Base-by-base conservation (phyloP, 768 basidiomycete genomes). In the Tricholoma furcatifolium region DNA sequence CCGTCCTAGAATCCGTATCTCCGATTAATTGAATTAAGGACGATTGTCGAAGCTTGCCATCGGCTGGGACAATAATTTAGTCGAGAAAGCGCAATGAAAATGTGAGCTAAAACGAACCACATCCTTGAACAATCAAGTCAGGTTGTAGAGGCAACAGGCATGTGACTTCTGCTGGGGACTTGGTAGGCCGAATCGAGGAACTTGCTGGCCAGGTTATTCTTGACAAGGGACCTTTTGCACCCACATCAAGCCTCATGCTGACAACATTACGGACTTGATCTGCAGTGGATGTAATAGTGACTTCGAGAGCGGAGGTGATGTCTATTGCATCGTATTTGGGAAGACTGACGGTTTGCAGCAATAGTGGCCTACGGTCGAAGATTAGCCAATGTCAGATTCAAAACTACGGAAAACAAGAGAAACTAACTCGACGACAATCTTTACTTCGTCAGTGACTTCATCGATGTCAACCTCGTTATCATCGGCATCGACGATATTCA, bases 121-220 rank as follows among this genome's bases (percentile, higher is more conserved):
- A 82, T 36, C 91, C 92, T 42, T 85, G 68, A 31, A 92, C 58
- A 21, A 93, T 71, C 0, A 67, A 50, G 32, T 83, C 79, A 0
- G 81, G 66, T 41, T 84, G 83, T 7, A 92, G 62, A 4, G 86
- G 83, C 24, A 85, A 67, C 9, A 77, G 61, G 1, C 71, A 68
- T 4, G 77, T 76, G 38, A 77, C 45, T 36, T 60, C 59, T 8
- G 54, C 35, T n/a, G 51, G 36, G 18, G n/a, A 12, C n/a, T 7
- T 20, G 20, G 32, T 27, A 34, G 14, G 38, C 31, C 23, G 15
- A 38, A 40, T 54, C 30, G 47, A 50, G 24, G 35, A 44, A 39
- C 42, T 39, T 27, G 62, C 58, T 42, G 64, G 61, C 74, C 73
- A 73, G 6, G 71, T 59, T 6, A 56, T 46, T 11, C 50, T 54